Evolutionary conservation across 2,329 filamentous ascomycete genomes (phyloP).

Genomic region (Bipolaris cookei): DNA sequence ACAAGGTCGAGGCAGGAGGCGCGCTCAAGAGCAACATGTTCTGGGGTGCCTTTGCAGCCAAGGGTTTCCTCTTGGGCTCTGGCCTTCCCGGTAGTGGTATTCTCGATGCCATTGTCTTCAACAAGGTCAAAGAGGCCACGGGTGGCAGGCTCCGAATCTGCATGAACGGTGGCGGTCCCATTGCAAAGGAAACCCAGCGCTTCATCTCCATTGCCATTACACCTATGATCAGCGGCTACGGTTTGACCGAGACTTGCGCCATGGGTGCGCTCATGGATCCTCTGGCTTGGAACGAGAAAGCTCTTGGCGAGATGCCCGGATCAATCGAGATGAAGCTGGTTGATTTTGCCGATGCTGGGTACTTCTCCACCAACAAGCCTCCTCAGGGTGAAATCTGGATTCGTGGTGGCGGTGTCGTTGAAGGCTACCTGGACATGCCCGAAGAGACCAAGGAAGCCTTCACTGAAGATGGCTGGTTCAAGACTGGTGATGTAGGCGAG

Average conservation of each 20-base stretch:
- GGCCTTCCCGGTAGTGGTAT: conserved; percentile 71
- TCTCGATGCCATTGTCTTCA: conserved; percentile 85
- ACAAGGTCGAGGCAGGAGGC: conserved; percentile 75
- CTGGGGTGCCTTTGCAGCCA: conserved; percentile 68
- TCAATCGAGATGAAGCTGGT: conserved; percentile 90
- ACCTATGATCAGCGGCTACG: conserved; percentile 94
- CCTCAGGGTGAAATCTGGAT: conserved; percentile 95
- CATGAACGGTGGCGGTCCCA: conserved; percentile 92
- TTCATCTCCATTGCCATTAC: conserved; percentile 93
- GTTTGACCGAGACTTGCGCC: conserved; percentile 89
- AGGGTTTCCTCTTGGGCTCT: conserved; percentile 64
- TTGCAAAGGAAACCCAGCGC: conserved; percentile 83
- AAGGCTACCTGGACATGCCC: conserved; percentile 82
- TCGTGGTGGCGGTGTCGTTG: conserved; percentile 75
- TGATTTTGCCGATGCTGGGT: conserved; percentile 86
- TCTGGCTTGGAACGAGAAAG: conserved; percentile 77
- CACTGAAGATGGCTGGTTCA: conserved; percentile 92
- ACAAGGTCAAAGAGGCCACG: conserved; percentile 87
- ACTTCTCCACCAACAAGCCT: conserved; percentile 73
- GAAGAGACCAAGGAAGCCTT: conserved; percentile 80
- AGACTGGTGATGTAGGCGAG: conserved; percentile 93
- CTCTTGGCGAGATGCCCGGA: conserved; percentile 79
- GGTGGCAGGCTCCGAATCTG: conserved; percentile 87
- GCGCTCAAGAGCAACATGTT: conserved; percentile 79
- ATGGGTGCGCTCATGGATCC: conserved; percentile 85